phyloP scores from a whole-genome alignment of 2,329 filamentous ascomycete species.

The Aspergillus cejpii region DNA sequence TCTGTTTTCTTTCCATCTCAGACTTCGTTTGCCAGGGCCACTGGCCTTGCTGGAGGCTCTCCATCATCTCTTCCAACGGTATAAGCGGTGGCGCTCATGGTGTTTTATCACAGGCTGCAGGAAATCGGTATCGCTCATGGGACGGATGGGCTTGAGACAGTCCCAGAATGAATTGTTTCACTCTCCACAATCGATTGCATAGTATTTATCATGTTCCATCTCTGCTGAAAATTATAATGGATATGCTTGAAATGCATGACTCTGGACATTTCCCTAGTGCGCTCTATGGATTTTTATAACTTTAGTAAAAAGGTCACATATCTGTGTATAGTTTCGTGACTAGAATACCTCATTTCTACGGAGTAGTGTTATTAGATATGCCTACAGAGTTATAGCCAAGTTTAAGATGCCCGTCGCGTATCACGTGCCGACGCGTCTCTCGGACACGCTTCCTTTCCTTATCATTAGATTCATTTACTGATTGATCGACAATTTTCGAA shows the following conservation, averaged over 20 bases:
- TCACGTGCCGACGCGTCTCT: conserved; percentile 33
- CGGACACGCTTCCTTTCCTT: conserved; percentile 12
- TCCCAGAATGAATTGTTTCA: conserved; percentile 1
- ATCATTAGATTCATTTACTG: conserved; percentile 5
- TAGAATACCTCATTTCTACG: no score
- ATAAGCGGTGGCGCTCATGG: conserved; percentile 31
- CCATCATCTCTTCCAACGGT: conserved; percentile 14
- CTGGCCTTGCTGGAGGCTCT: not conserved
- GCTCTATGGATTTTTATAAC: no score
- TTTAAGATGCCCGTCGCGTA: no score
- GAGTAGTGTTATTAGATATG: no score
- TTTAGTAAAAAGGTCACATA: no score
- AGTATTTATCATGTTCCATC: conserved; percentile 6
- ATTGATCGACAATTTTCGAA: not conserved
- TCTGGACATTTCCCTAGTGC: not conserved
- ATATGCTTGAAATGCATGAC: conserved; percentile 8
- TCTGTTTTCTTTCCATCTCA: conserved; percentile 8
- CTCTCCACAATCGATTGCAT: conserved; percentile 7
- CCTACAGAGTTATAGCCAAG: no score
- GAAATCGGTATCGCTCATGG: conserved; percentile 19
- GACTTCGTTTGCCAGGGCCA: conserved; percentile 6
- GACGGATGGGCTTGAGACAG: conserved; percentile 1
- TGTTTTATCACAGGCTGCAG: conserved; percentile 20
- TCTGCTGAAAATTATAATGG: conserved; percentile 24
- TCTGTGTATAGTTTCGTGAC: no score